A percentile compares a stretch with the other conserved stretches of the same genome.
These are phyloP conservation scores for Wickerhamomyces chaumierensis DNA, from an alignment of 805 yeast species.

Conservation along the genomic window DNA sequence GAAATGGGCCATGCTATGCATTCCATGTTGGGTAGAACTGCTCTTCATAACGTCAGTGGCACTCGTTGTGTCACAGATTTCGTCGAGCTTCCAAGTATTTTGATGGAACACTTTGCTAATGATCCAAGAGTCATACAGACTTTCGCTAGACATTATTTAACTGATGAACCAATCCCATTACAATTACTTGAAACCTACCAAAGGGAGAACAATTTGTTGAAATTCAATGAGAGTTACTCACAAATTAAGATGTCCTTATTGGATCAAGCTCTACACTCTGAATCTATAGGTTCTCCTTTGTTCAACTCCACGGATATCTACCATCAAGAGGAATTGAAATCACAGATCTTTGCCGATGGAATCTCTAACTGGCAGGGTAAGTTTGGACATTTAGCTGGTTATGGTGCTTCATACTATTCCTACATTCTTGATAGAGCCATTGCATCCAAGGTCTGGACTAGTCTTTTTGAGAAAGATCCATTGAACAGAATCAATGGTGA, in stretches of 20 bases:
- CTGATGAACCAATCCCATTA: constrained; percentile 49
- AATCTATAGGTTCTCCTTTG: constrained; percentile 23
- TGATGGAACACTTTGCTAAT: constrained; percentile 88
- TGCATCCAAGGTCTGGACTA: constrained; percentile 76
- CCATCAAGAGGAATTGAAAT: constrained; percentile 48
- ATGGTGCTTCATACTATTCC: constrained; percentile 90
- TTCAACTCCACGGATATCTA: constrained; percentile 54
- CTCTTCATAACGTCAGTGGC: constrained; percentile 84
- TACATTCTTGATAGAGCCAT: constrained; percentile 87
- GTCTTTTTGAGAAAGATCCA: constrained; percentile 61
- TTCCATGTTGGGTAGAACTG: constrained; percentile 89
- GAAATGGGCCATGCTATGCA: constrained; percentile 99
- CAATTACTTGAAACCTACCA: constrained; percentile 40
- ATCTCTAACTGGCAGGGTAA: constrained; percentile 86
- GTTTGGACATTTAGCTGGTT: constrained; percentile 86
- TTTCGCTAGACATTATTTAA: constrained; percentile 58
- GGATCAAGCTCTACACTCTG: constrained; percentile 67
- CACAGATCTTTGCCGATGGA: constrained; percentile 55
- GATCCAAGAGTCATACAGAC: constrained; percentile 64
- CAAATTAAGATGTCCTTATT: constrained; percentile 85
- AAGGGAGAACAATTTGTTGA: constrained; percentile 38
- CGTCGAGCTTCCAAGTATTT: constrained; percentile 92
- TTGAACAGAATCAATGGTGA: constrained; percentile 65
- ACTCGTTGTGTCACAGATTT: constrained; percentile 94
- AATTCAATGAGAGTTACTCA: constrained; percentile 66